These are phyloP conservation scores for Globisporangium sylvaticum DNA, from an alignment of 352 stramenopile genomes.

Conservation along the genomic window DNA sequence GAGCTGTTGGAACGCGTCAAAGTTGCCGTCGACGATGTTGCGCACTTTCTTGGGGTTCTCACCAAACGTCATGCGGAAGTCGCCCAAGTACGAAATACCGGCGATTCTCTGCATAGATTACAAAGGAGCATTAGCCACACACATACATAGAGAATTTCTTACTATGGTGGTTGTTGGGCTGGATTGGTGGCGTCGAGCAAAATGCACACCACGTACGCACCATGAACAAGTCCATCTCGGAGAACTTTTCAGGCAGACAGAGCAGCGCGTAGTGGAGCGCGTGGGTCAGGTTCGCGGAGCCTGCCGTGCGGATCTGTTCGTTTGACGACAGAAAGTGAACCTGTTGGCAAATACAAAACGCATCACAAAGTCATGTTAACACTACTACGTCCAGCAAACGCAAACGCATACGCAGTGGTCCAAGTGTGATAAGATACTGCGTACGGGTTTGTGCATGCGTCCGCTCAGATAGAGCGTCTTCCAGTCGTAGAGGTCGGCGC, in stretches of 20 bases:
- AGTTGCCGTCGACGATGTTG: slow-evolving; percentile 89
- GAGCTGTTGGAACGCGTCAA: slow-evolving; percentile 64
- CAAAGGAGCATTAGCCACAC: neutral
- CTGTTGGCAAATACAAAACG: slow-evolving; percentile 16
- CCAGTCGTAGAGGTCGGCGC: slow-evolving; percentile 73
- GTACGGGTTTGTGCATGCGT: slow-evolving; percentile 84
- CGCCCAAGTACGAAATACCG: slow-evolving; percentile 86
- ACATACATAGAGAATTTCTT: neutral
- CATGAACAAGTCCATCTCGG: slow-evolving; percentile 80
- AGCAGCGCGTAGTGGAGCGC: slow-evolving; percentile 75
- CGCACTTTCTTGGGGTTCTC: slow-evolving; percentile 90
- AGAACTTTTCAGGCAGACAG: slow-evolving; percentile 76
- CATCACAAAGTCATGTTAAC: neutral
- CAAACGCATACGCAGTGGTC: neutral
- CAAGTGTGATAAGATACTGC: slow-evolving; percentile 13
- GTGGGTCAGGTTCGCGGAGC: slow-evolving; percentile 62
- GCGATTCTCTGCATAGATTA: slow-evolving; percentile 63
- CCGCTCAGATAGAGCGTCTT: slow-evolving; percentile 85
- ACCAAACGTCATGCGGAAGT: slow-evolving; percentile 89
- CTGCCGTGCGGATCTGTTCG: slow-evolving; percentile 41
- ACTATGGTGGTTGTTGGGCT: neutral
- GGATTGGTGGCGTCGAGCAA: neutral
- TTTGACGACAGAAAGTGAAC: slow-evolving; percentile 56
- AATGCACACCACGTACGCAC: slow-evolving; percentile 18
- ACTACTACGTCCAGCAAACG: neutral